phyloP scores from a whole-genome alignment of 768 basidiomycete genomes.

The Leccinum fibrillosum region DNA sequence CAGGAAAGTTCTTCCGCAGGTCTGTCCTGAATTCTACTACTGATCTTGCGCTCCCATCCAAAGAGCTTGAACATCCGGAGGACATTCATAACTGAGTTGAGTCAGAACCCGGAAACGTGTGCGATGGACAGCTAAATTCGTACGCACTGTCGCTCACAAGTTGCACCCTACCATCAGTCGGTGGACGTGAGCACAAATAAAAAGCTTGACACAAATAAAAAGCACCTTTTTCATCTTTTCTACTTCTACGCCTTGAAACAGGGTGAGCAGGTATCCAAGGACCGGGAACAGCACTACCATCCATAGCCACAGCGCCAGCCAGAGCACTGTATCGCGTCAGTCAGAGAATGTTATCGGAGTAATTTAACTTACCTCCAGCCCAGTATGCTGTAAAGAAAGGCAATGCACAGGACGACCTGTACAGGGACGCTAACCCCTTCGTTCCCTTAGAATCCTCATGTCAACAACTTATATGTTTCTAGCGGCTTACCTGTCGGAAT shows the following conservation, averaged over 20 bases:
- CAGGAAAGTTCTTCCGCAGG: slow-evolving; percentile 58
- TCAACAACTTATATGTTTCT: not conserved
- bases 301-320: slow-evolving; percentile 50
- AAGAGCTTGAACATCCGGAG: slow-evolving; percentile 72
- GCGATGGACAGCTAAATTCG: slow-evolving; percentile 1
- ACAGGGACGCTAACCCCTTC: slow-evolving; percentile 5
- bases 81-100: slow-evolving; percentile 44
- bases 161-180: slow-evolving; percentile 42
- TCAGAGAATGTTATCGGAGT: slow-evolving; percentile 26
- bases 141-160: slow-evolving; percentile 54
- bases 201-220: not conserved
- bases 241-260: slow-evolving; percentile 45
- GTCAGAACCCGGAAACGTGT: not conserved
- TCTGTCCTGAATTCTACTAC: slow-evolving; percentile 48
- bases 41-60: slow-evolving; percentile 59
- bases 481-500: not conserved
- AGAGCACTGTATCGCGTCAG: slow-evolving; percentile 49
- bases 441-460: slow-evolving; percentile 32
- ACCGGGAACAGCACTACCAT: slow-evolving; percentile 54
- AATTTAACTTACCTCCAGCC: slow-evolving; percentile 7
- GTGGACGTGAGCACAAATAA: slow-evolving; percentile 36
- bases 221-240: slow-evolving; percentile 44
- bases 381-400: slow-evolving; percentile 4
- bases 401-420: slow-evolving; percentile 2
- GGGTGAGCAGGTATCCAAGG: slow-evolving; percentile 52